Evolutionary conservation across 108 stramenopile genomes (phyloP), one percentile per base, ranked within the genome.

Genomic region (Nitzschia sp.): DNA sequence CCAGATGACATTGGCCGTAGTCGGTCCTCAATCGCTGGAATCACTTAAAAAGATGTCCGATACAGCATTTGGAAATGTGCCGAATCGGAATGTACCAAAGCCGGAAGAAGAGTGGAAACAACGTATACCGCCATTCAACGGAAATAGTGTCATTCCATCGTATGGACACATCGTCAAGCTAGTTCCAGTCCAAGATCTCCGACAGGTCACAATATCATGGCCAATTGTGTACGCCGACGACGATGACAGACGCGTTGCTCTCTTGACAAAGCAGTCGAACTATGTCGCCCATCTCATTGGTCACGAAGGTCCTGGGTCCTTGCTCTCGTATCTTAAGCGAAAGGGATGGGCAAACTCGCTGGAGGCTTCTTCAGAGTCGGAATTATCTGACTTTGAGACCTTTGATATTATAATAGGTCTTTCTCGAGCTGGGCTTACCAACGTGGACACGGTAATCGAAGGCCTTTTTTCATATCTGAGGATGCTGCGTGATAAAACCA

Each of bases 1-100:
- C 78, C 89, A 95, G 75, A 97, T 98, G 96, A 80, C 84, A 21
- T 71, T 98, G 32, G 95, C 89, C 9, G 74, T 98, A 6, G 90
- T 95, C 15, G 97, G 81, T 29, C 92, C 92, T n/a, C 89, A 91
- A 64, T 74, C 77, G 9, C 11, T 91, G 1, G 66, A 81, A 30
- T 66, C 75, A 29, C 88, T 98, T 64, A 68, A 83, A 76, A 67
- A 76, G 49, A 91, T 89, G 85, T 93, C 83, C 4, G 47, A 68
- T n/a, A 75, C 84, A 9, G 75, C 87, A 17, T 98, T 98, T 71
- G 66, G 75, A 2, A 67, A 65, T 17, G 89, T 98, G 46, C 89
- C 87, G 1, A 89, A 92, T 62, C 73, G 80, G 25, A 60, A 85
- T 8, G 78, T 68, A 0, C 57, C 55, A 32, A 64, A 72, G 46